Percentiles rank a stretch among this genome's conserved stretches.
phyloP scores from a whole-genome alignment of 176 grass and related monocot species.

The Avena insularis region DNA sequence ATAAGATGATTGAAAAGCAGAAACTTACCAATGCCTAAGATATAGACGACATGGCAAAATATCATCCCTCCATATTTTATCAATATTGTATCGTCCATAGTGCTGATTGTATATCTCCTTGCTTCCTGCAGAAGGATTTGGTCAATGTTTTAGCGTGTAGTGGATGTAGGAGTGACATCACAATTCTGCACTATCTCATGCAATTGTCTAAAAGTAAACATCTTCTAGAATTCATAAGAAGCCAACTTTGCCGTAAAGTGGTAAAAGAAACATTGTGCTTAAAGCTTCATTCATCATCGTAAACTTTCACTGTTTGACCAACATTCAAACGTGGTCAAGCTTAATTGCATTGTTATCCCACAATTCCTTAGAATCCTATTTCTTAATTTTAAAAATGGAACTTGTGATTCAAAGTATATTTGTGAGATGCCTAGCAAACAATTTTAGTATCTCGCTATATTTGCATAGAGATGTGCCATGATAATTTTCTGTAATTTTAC shows the following conservation, averaged over 20 bases:
- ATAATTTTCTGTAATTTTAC: not conserved
- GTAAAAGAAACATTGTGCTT: not conserved
- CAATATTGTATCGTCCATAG: conserved; percentile 84
- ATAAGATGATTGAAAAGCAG: conserved; percentile 26
- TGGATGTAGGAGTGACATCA: not conserved
- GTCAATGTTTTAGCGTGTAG: not conserved
- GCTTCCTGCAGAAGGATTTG: conserved; percentile 60
- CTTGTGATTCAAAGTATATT: not conserved
- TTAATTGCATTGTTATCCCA: not conserved
- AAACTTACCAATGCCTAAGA: conserved; percentile 90
- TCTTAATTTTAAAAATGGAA: not conserved
- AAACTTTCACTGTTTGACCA: conserved; percentile 17
- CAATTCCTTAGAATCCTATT: not conserved
- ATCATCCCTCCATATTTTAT: conserved; percentile 96
- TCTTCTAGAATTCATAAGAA: not conserved
- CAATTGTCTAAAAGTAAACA: not conserved
- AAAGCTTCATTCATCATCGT: not conserved
- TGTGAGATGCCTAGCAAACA: not conserved
- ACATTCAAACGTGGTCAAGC: conserved; percentile 3
- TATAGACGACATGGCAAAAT: conserved; percentile 87
- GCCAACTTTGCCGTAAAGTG: not conserved
- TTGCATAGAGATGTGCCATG: not conserved
- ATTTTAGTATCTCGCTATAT: not conserved
- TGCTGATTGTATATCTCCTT: conserved; percentile 78
- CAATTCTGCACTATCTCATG: not conserved